These are phyloP conservation scores for Blastobotrys peoriensis DNA, from an alignment of 805 yeast species.

Conservation along the genomic window DNA sequence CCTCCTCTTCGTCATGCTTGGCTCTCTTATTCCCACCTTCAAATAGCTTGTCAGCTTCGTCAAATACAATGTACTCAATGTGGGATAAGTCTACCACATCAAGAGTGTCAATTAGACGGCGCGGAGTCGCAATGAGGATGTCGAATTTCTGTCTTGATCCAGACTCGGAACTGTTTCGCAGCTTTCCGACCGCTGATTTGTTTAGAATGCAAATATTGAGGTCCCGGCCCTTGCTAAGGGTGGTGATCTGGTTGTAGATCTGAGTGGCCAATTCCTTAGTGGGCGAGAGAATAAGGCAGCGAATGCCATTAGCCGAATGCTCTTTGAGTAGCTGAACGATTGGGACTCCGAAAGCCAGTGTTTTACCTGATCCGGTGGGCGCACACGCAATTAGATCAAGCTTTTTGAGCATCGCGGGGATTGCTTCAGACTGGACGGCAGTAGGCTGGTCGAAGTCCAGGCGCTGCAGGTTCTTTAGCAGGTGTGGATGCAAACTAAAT, in stretches of 20 bases:
- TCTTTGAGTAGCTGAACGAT: conserved; percentile 51
- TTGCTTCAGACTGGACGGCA: conserved; percentile 84
- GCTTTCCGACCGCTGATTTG: conserved; percentile 59
- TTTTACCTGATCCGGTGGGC: conserved; percentile 98
- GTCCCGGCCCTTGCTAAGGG: conserved; percentile 47
- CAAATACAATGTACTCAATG: conserved; percentile 76
- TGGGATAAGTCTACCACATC: conserved; percentile 53
- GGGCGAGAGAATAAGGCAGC: conserved; percentile 83
- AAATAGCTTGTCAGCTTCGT: conserved; percentile 92
- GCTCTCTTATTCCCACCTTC: conserved; percentile 49
- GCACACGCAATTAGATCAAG: conserved; percentile 91
- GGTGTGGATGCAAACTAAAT: conserved; percentile 53
- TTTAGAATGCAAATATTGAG: conserved; percentile 61
- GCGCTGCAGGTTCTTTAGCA: conserved; percentile 58
- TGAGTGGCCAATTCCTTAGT: conserved; percentile 92
- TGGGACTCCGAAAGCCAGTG: conserved; percentile 84
- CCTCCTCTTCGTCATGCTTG: not conserved
- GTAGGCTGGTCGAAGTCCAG: conserved; percentile 82
- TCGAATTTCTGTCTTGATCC: conserved; percentile 63
- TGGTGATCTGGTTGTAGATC: conserved; percentile 62
- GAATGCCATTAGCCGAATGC: conserved; percentile 39
- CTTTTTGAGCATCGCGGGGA: conserved; percentile 63
- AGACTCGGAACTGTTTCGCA: conserved; percentile 46
- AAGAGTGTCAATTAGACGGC: conserved; percentile 75
- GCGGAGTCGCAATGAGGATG: conserved; percentile 79